Percentiles rank a stretch among this genome's conserved stretches.
These are phyloP conservation scores for Corchorus olitorius DNA, from an alignment of 345 rosid species.

Conservation along the genomic window DNA sequence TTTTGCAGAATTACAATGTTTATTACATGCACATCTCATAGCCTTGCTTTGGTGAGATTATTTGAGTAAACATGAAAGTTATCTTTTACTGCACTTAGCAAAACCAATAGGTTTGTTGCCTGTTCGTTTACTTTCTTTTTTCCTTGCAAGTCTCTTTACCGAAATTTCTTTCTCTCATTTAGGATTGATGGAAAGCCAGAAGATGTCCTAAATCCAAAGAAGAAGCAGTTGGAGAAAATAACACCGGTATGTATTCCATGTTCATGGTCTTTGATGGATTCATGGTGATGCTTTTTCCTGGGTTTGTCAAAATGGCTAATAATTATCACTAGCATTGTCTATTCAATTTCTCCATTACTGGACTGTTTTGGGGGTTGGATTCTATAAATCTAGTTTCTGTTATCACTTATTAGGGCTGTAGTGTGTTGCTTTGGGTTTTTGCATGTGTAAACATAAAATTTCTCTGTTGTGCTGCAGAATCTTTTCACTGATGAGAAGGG, in stretches of 20 bases:
- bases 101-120: not conserved
- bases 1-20: not conserved
- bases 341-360: not conserved
- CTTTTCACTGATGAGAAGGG: slow-evolving; percentile 89
- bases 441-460: slow-evolving; percentile 13
- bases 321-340: not conserved
- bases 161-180: slow-evolving; percentile 14
- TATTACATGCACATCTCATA: not conserved
- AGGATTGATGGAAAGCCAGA: slow-evolving; percentile 98
- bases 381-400: not conserved
- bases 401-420: not conserved
- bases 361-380: not conserved
- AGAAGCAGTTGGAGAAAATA: slow-evolving; percentile 94
- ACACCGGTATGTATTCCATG: slow-evolving; percentile 61
- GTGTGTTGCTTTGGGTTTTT: not conserved
- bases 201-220: slow-evolving; percentile 90
- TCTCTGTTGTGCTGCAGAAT: slow-evolving; percentile 54
- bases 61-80: not conserved
- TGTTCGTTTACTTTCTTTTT: too few species aligned
- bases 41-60: slow-evolving; percentile 10
- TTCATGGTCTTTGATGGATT: slow-evolving; percentile 2
- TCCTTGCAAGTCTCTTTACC: too few species aligned
- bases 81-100: not conserved
- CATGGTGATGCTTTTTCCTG: not conserved
- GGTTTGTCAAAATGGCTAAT: not conserved